phyloP scores from a whole-genome alignment of 192 early-diverging fungal genomes.

The Polychytrium aggregatum region DNA sequence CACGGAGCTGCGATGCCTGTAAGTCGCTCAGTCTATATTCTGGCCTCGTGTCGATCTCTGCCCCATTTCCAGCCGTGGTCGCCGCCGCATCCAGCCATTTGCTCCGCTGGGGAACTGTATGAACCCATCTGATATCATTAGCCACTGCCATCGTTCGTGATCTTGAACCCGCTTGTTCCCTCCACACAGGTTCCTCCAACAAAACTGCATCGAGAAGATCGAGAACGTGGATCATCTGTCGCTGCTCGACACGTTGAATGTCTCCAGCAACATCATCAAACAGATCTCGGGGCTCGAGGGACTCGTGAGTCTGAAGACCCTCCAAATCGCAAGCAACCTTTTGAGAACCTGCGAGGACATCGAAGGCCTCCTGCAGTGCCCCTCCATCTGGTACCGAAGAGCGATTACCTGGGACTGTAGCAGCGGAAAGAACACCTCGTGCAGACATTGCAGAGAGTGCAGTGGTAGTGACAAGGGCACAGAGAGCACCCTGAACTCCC shows the following conservation, averaged over 20 bases:
- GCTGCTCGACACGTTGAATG: conserved; percentile 39
- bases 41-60: no score
- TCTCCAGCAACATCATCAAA: conserved; percentile 47
- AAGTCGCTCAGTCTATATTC: no score
- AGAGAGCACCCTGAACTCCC: no score
- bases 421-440: no score
- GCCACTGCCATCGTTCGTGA: no score
- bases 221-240: conserved; percentile 21
- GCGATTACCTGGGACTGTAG: conserved; percentile 1
- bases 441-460: no score
- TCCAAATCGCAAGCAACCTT: conserved; percentile 42
- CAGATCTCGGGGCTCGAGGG: conserved; percentile 14
- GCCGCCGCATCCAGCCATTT: no score
- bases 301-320: conserved; percentile 28
- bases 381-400: conserved; percentile 16
- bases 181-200: conserved; percentile 34
- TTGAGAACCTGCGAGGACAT: conserved; percentile 30
- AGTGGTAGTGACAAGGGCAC: no score
- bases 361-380: conserved; percentile 19
- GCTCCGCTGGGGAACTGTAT: no score
- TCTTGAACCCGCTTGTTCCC: no score
- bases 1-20: conserved; percentile 39
- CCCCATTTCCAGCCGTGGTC: no score
- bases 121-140: no score
- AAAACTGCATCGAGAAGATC: conserved; percentile 45